Evolutionary conservation across 768 basidiomycete genomes (phyloP), one percentile per base, ranked within the genome.

Genomic region (Psilocybe cubensis): DNA sequence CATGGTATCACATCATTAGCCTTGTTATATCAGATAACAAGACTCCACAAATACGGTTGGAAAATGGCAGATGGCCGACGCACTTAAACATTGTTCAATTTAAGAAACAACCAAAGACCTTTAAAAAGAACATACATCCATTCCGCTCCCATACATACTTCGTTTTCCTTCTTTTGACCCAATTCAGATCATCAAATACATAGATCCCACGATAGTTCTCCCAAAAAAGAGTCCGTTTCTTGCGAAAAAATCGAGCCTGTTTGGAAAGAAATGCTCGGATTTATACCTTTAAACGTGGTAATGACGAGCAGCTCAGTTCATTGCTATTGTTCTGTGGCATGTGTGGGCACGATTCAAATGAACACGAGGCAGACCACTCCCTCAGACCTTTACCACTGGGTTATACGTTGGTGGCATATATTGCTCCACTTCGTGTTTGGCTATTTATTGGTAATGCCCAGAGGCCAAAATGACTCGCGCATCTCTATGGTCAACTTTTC

Each of bases 341-440:
- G 56, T 52, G 53, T 28, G 40, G 31, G 29, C 45, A 44, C 43
- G 55, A 47, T 47, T 35, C 29, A 45, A 7, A 52, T 46, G 46
- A 38, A 57, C 63, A 64, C 46, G 63, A 64, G 63, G 59, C 50
- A n/a, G 4, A 14, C 20, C 33, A 42, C 5, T 20, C 24, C 33
- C 27, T 35, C 29, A 33, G 20, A 52, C 11, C 44, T 35, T 44
- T 45, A 33, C 28, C 23, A 28, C 12, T 25, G 38, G 27, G 40
- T 46, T 45, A 29, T 44, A 38, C 51, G 31, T 52, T 54, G 69
- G 66, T 67, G 67, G 66, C 56, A 61, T 24, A 10, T 46, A 25
- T 25, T n/a, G 24, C 45, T n/a, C 45, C 45, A 46, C 46, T 48
- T 48, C 28, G 10, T 29, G 28, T 29, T 21, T 5, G 42, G 9